phyloP scores from a whole-genome alignment of 306 rosid genomes.

The Sechiopsis laciniata region DNA sequence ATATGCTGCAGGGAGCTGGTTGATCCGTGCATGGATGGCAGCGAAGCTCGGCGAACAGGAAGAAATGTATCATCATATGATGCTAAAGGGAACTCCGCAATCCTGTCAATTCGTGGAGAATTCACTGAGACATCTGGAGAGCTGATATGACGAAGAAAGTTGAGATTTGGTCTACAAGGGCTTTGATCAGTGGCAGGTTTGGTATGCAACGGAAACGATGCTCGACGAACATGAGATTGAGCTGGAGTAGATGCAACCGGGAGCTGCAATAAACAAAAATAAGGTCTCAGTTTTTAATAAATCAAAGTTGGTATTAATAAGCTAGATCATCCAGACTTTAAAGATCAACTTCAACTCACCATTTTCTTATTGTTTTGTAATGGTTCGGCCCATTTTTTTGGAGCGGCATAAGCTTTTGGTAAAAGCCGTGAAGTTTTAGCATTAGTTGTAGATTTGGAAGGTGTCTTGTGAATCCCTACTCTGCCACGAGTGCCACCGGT shows the following conservation, averaged over 20 bases:
- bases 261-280: slow-evolving; percentile 38
- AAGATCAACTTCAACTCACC: slow-evolving; percentile 33
- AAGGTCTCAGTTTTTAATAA: background rate
- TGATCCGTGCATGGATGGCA: slow-evolving; percentile 46
- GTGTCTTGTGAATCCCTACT: slow-evolving; percentile 39
- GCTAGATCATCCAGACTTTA: slow-evolving; percentile 1
- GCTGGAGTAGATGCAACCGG: slow-evolving; percentile 36
- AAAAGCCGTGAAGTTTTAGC: slow-evolving; percentile 39
- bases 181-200: slow-evolving; percentile 39
- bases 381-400: slow-evolving; percentile 46
- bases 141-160: slow-evolving; percentile 42
- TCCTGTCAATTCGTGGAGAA: slow-evolving; percentile 94
- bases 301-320: background rate
- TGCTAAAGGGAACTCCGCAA: slow-evolving; percentile 87
- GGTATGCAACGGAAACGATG: slow-evolving; percentile 66
- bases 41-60: slow-evolving; percentile 40
- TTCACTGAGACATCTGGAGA: slow-evolving; percentile 90
- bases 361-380: slow-evolving; percentile 40
- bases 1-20: slow-evolving; percentile 43
- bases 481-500: slow-evolving; percentile 35
- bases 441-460: slow-evolving; percentile 43
- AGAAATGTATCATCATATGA: slow-evolving; percentile 55
- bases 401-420: slow-evolving; percentile 41
- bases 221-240: slow-evolving; percentile 54
- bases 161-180: slow-evolving; percentile 34